Percentiles rank a stretch among this genome's conserved stretches.
Evolutionary conservation across 2,329 filamentous ascomycete genomes (phyloP).

Genomic region (Ophiostoma angusticollis): DNA sequence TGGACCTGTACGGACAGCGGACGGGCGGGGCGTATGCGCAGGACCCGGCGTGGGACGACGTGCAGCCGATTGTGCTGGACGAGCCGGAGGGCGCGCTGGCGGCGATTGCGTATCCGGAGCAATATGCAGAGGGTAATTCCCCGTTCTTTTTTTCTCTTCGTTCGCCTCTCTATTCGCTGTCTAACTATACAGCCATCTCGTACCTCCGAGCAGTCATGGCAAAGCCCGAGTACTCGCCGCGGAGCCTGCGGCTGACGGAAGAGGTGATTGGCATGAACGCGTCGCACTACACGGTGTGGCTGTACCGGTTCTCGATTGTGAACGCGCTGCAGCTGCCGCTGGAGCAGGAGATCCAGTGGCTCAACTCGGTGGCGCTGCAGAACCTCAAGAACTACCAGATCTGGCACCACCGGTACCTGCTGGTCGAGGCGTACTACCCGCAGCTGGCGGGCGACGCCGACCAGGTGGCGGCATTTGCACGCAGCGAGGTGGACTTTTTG

Average conservation of each 20-base stretch:
- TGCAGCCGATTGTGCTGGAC: conserved; percentile 69
- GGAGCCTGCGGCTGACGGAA: conserved; percentile 70
- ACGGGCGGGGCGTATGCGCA: conserved; percentile 40
- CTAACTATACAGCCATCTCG: conserved; percentile 50
- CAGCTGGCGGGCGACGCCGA: conserved; percentile 47
- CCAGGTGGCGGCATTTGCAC: conserved; percentile 43
- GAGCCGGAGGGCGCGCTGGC: conserved; percentile 78
- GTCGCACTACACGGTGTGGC: conserved; percentile 97
- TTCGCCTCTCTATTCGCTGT: background rate
- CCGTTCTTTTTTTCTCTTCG: background rate
- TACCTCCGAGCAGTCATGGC: conserved; percentile 94
- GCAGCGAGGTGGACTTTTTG: conserved; percentile 63
- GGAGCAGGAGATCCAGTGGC: conserved; percentile 65
- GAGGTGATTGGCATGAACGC: conserved; percentile 88
- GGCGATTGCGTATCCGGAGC: conserved; percentile 79
- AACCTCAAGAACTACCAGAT: conserved; percentile 99
- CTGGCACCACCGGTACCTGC: conserved; percentile 64
- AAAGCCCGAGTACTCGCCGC: conserved; percentile 64
- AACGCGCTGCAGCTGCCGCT: conserved; percentile 53
- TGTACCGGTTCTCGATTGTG: conserved; percentile 77
- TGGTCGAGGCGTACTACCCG: conserved; percentile 45
- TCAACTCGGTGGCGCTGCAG: conserved; percentile 68
- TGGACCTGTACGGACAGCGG: conserved; percentile 40
- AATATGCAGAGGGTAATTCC: conserved; percentile 63
- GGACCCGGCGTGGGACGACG: conserved; percentile 71